Conservation (phyloP, 108 stramenopile species). For the Bacterosira constricta region DNA sequence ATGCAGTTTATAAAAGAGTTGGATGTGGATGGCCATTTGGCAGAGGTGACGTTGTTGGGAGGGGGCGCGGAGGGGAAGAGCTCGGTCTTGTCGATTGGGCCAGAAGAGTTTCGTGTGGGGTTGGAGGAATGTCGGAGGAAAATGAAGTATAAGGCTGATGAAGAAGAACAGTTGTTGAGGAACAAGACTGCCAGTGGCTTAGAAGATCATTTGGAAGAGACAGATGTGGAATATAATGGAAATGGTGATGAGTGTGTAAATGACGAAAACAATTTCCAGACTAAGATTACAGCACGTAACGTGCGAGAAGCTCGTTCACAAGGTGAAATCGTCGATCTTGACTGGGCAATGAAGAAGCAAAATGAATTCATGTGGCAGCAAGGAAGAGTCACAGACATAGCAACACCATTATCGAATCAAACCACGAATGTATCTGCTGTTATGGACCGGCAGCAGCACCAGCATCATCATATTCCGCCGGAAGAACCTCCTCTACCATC, state of each 20-base stretch:
- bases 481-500: constrained; percentile 41
- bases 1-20: constrained; percentile 82
- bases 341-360: constrained; percentile 67
- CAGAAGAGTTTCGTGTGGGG: constrained; percentile 65
- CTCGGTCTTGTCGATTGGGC: constrained; percentile 56
- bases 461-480: constrained; percentile 13
- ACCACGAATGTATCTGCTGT: background rate
- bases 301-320: constrained; percentile 62
- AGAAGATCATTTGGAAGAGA: background rate
- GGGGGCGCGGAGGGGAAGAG: constrained; percentile 37
- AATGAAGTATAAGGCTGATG: constrained; percentile 2
- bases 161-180: constrained; percentile 1
- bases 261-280: constrained; percentile 5
- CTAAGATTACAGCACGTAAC: constrained; percentile 52
- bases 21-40: constrained; percentile 47
- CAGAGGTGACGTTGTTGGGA: constrained; percentile 27
- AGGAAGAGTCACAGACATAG: constrained; percentile 19
- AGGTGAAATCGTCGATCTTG: constrained; percentile 67
- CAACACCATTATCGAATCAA: background rate
- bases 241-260: constrained; percentile 3
- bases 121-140: constrained; percentile 50
- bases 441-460: background rate
- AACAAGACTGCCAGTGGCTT: background rate
- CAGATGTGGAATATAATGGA: background rate
- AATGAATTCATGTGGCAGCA: constrained; percentile 33